Conservation (phyloP, 179 eudicot genomes). For the Beta corolliflora region DNA sequence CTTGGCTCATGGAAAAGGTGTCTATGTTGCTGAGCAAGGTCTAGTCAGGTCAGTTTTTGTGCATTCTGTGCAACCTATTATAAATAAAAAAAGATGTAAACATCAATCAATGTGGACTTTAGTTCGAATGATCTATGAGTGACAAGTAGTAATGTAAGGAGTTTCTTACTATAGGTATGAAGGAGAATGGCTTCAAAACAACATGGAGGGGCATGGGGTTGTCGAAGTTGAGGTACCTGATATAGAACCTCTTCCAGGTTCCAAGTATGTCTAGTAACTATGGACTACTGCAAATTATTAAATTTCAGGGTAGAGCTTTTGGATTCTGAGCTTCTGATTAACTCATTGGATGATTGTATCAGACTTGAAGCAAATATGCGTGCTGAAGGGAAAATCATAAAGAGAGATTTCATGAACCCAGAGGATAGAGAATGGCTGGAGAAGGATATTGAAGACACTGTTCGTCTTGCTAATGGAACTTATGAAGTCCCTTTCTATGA, state of each 20-base stretch:
- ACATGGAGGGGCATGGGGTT: constrained; percentile 91
- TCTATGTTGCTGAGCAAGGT: constrained; percentile 75
- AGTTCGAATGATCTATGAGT: constrained; percentile 2
- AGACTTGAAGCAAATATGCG: constrained; percentile 93
- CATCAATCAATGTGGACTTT: constrained; percentile 3
- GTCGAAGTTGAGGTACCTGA: constrained; percentile 87
- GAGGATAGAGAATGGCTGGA: constrained; percentile 88
- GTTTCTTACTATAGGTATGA: constrained; percentile 59
- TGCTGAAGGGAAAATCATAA: constrained; percentile 78
- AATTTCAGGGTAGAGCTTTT: constrained; percentile 7
- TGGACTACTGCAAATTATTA: not conserved
- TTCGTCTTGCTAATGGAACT: constrained; percentile 47
- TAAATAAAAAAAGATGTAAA: not conserved
- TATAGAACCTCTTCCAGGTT: constrained; percentile 82
- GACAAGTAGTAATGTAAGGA: not conserved
- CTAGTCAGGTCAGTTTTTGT: constrained; percentile 62
- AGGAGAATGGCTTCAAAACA: constrained; percentile 93
- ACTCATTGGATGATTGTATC: constrained; percentile 31
- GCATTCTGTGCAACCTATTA: not conserved
- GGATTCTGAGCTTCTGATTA: constrained; percentile 11
- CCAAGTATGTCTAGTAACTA: constrained; percentile 57
- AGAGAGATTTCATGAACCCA: constrained; percentile 76
- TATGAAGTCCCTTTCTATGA: constrained; percentile 78
- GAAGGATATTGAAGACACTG: constrained; percentile 87
- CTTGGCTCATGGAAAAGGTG: constrained; percentile 93